Conservation (phyloP, 2,329 filamentous ascomycete genomes). For the Penicillium fuscoglaucum region DNA sequence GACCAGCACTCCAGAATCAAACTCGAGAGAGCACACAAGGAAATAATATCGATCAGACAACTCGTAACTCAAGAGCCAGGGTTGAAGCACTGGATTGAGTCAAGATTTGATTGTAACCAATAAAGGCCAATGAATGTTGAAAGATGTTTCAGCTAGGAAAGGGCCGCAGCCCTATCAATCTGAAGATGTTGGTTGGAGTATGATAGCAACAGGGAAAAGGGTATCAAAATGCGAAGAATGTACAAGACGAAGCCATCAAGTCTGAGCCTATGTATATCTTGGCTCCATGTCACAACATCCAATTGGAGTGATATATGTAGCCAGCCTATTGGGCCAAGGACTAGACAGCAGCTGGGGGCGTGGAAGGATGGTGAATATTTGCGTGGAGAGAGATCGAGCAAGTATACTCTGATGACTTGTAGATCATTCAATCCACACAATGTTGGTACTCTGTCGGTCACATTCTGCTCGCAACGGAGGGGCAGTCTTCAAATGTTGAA, state of each 20-base stretch:
- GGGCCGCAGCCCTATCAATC: slow-evolving; percentile 4
- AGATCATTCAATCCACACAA: not conserved
- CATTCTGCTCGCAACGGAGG: not conserved
- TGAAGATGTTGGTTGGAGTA: not conserved
- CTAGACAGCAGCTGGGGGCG: not conserved
- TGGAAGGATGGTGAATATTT: not conserved
- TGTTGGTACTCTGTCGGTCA: not conserved
- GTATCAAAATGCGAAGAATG: not conserved
- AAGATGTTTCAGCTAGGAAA: not conserved
- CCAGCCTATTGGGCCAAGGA: not conserved
- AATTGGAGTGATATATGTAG: not conserved
- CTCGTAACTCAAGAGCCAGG: slow-evolving; percentile 3
- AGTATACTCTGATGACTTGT: not conserved
- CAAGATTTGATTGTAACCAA: not conserved
- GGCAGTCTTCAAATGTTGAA: not conserved
- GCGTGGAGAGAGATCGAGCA: not conserved
- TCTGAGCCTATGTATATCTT: not conserved
- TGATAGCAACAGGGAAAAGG: not conserved
- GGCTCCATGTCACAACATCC: not conserved
- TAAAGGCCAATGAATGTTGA: slow-evolving; percentile 1
- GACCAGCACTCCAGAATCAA: slow-evolving; percentile 3
- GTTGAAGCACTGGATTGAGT: not conserved
- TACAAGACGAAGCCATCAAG: not conserved
- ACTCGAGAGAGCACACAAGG: not conserved
- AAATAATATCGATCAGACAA: not conserved